Evolutionary conservation across 2,329 filamentous ascomycete species (phyloP), one percentile per base, ranked within the genome.

Genomic region (Rasamsonia emersonii): DNA sequence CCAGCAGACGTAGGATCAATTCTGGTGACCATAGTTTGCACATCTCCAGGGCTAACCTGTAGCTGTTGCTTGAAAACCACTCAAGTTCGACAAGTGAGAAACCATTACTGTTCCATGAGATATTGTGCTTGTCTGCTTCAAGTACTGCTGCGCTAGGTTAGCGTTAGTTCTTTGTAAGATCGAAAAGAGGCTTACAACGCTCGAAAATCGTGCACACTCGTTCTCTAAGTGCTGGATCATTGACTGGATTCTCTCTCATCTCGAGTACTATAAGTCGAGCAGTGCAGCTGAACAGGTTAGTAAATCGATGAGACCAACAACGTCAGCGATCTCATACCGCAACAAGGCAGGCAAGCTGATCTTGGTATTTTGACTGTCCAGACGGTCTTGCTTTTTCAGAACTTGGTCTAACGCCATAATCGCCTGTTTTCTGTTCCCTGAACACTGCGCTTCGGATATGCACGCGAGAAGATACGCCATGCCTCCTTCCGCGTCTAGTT

Each of bases 61-160:
- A 93, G 1, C 81, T 71, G 41, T 83, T 89, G 40, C 79, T 79
- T 21, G 79, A 80, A 51, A 93, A 88, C 86, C 86, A 93, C 43
- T 88, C 72, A 3, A 93, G 64, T 45, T 94, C 86, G 3, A 66
- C 53, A 0, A 68, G 36, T 1, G 70, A 73, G 48, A 86, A 86
- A 1, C 68, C 36, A 39, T 58, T 72, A 18, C 58, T 54, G 6
- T 62, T 64, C 11, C 61, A 46, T 24, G 45, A 52, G 41, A 62
- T 62, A 31, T 49, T 62, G 3, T 48, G 59, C 11, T 52, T 56
- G 37, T 56, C 68, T 15, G 66, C 60, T 24, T 63, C 61, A 2
- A 58, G 54, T 11, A 68, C 67, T 54, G 58, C 60, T 59, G 3
- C 1, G 40, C 44, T n/a, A 17, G 4, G 4, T 70, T 67, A 65